Evolutionary conservation across 164 flowering plant species (phyloP).

Genomic region (Aristolochia fimbriata): DNA sequence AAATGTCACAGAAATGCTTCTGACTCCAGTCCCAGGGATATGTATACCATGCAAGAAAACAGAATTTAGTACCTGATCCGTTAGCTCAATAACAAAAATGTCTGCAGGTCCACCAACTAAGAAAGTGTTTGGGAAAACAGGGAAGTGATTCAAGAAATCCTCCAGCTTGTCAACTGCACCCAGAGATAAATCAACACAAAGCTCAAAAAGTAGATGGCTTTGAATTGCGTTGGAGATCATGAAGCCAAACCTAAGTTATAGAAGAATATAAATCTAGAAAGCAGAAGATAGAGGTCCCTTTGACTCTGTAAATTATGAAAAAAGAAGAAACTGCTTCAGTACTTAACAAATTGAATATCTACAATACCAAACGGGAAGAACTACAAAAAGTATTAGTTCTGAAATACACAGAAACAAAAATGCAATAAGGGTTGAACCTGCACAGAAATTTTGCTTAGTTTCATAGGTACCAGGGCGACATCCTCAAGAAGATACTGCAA

Average conservation of each 20-base stretch:
- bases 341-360: neutral
- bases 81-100: constrained; percentile 70
- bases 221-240: constrained; percentile 1
- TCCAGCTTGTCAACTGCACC: constrained; percentile 71
- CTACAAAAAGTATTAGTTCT: neutral
- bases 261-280: constrained; percentile 79
- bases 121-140: constrained; percentile 74
- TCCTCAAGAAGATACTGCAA: constrained; percentile 87
- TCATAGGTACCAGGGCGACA: constrained; percentile 53
- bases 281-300: constrained; percentile 73
- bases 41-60: too few species aligned
- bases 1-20: neutral
- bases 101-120: constrained; percentile 88
- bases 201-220: neutral
- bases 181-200: constrained; percentile 5
- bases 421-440: constrained; percentile 42
- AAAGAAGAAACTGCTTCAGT: neutral
- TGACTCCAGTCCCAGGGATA: neutral
- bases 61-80: constrained; percentile 66
- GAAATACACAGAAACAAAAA: neutral
- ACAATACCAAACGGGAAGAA: neutral
- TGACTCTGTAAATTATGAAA: constrained; percentile 43
- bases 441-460: constrained; percentile 52
- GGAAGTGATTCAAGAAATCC: constrained; percentile 66
- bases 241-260: constrained; percentile 62